A percentile compares a stretch with the other conserved stretches of the same genome.
These are phyloP conservation scores for Sporodiniella umbellata DNA, from an alignment of 371 early-diverging fungal genomes.

Conservation along the genomic window DNA sequence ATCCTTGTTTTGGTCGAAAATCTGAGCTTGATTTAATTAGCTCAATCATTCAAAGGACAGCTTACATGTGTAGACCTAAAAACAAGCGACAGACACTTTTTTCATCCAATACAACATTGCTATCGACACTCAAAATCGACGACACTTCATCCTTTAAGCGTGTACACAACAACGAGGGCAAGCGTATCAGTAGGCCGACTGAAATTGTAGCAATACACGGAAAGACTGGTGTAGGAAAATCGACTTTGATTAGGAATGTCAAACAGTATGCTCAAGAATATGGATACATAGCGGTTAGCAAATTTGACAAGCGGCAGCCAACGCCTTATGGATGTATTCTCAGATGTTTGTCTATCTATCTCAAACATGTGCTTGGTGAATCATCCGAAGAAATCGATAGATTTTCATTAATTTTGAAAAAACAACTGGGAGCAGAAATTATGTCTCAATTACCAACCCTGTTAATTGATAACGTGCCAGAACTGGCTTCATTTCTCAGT, in stretches of 20 bases:
- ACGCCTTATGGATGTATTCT: slow-evolving; percentile 46
- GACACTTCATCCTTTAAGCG: slow-evolving; percentile 13
- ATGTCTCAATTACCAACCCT: slow-evolving; percentile 32
- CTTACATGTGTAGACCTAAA: slow-evolving; percentile 27
- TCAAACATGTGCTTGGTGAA: slow-evolving; percentile 39
- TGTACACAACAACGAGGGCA: slow-evolving; percentile 8
- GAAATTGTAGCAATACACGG: slow-evolving; percentile 47
- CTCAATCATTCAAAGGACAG: slow-evolving; percentile 34
- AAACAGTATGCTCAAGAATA: slow-evolving; percentile 40
- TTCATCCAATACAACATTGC: background rate
- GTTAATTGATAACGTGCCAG: slow-evolving; percentile 41
- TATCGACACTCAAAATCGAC: background rate
- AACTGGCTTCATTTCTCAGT: slow-evolving; percentile 26
- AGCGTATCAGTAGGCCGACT: slow-evolving; percentile 23
- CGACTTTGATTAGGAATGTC: slow-evolving; percentile 34
- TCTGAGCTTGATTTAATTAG: slow-evolving; percentile 32
- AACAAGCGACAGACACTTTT: slow-evolving; percentile 8
- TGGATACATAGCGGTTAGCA: slow-evolving; percentile 45
- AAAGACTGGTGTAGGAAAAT: slow-evolving; percentile 44
- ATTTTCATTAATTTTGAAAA: slow-evolving; percentile 32
- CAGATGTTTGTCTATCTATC: slow-evolving; percentile 36
- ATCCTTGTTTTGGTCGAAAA: slow-evolving; percentile 45
- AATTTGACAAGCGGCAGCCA: slow-evolving; percentile 42
- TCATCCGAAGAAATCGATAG: slow-evolving; percentile 28
- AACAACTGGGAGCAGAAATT: slow-evolving; percentile 33